Conservation (phyloP, 805 yeast species). For the Saccharomycopsis olivae region DNA sequence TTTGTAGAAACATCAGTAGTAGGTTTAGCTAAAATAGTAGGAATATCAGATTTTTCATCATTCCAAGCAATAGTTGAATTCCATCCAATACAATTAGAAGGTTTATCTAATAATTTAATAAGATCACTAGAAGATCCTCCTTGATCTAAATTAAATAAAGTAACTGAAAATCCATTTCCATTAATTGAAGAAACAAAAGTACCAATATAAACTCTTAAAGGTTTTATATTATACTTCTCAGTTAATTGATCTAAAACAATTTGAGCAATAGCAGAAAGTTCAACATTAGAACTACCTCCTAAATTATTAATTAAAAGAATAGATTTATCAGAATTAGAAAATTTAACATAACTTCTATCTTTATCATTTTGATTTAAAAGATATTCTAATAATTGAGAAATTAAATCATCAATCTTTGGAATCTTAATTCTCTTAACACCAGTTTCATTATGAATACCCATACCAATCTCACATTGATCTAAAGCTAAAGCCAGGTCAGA, state of each 20-base stretch:
- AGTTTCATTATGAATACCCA: conserved; percentile 95
- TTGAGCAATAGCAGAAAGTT: conserved; percentile 61
- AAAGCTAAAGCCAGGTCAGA: conserved; percentile 32
- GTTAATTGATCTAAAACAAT: conserved; percentile 44
- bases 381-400: conserved; percentile 47
- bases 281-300: conserved; percentile 83
- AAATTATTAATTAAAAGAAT: conserved; percentile 71
- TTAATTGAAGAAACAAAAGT: conserved; percentile 82
- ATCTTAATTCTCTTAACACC: conserved; percentile 53
- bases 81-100: conserved; percentile 83
- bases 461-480: conserved; percentile 77
- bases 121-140: conserved; percentile 32
- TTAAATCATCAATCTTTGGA: conserved; percentile 57
- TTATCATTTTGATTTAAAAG: conserved; percentile 51
- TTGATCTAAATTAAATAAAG: conserved; percentile 60
- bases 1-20: conserved; percentile 20
- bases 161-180: conserved; percentile 85
- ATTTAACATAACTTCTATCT: conserved; percentile 76
- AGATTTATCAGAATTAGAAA: conserved; percentile 52
- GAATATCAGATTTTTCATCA: conserved; percentile 22
- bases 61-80: conserved; percentile 20
- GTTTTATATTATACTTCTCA: conserved; percentile 42
- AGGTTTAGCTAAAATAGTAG: conserved; percentile 18
- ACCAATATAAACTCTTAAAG: conserved; percentile 62
- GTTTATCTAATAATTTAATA: conserved; percentile 52